Conservation (phyloP, 768 basidiomycete genomes). For the Termitomyces sp. region DNA sequence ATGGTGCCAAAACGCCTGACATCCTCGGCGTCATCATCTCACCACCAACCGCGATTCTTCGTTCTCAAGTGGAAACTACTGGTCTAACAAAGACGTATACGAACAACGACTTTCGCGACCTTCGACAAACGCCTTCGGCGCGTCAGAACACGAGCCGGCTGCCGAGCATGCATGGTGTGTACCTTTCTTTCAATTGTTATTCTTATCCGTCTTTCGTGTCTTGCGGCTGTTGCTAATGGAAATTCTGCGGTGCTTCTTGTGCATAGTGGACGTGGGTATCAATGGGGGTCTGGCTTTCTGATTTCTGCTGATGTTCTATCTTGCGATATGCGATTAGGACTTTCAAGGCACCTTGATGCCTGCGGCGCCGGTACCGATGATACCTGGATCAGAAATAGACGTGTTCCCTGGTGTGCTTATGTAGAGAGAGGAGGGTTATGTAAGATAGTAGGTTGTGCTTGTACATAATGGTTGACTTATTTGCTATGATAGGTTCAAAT, state of each 20-base stretch:
- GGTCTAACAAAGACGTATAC: constrained; percentile 80
- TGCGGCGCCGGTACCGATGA: constrained; percentile 1
- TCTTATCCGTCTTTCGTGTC: background rate
- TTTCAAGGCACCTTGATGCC: constrained; percentile 10
- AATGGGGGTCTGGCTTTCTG: constrained; percentile 25
- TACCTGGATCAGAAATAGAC: constrained; percentile 9
- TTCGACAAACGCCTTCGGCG: constrained; percentile 63
- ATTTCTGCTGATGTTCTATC: constrained; percentile 10
- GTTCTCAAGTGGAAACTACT: constrained; percentile 57
- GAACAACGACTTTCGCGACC: constrained; percentile 79
- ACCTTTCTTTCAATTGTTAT: background rate
- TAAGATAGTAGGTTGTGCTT: background rate
- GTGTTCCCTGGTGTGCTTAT: constrained; percentile 7
- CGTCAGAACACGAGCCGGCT: constrained; percentile 83
- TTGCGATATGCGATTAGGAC: constrained; percentile 5
- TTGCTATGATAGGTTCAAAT: background rate
- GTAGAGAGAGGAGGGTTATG: background rate
- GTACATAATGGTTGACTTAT: background rate
- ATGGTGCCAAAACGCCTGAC: constrained; percentile 39
- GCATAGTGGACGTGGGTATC: constrained; percentile 39
- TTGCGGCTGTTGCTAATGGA: background rate
- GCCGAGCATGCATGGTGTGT: constrained; percentile 76
- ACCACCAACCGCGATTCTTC: constrained; percentile 58
- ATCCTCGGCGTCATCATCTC: constrained; percentile 57
- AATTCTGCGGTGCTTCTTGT: background rate